A percentile compares a stretch with the other conserved stretches of the same genome.
These are phyloP conservation scores for Setomelanomma holmii DNA, from an alignment of 2,329 filamentous ascomycete species.

Conservation along the genomic window DNA sequence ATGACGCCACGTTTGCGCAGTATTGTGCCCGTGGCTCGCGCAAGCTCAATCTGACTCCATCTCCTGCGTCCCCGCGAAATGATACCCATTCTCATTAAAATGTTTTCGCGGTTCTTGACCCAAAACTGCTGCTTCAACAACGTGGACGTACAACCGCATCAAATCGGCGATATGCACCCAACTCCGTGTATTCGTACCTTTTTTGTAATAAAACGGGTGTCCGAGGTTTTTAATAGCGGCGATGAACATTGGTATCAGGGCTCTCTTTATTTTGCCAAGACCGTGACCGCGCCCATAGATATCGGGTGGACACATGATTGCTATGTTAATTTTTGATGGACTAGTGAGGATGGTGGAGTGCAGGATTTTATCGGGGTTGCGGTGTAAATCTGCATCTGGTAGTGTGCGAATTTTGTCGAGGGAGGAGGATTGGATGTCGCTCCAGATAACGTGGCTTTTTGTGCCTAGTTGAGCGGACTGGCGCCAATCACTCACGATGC, in stretches of 20 bases:
- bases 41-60: conserved; percentile 36
- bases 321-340: conserved; percentile 50
- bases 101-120: conserved; percentile 48
- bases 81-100: conserved; percentile 63
- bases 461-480: conserved; percentile 38
- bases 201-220: conserved; percentile 59
- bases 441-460: conserved; percentile 56
- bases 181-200: conserved; percentile 63
- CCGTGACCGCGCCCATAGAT: conserved; percentile 69
- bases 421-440: conserved; percentile 56
- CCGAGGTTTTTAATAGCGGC: conserved; percentile 46
- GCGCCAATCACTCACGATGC: conserved; percentile 58
- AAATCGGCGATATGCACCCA: conserved; percentile 67
- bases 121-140: conserved; percentile 62
- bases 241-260: conserved; percentile 52
- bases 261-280: conserved; percentile 53
- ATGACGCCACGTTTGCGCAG: conserved; percentile 35
- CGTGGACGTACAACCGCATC: conserved; percentile 58
- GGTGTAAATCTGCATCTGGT: conserved; percentile 65
- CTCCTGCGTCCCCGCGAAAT: conserved; percentile 54
- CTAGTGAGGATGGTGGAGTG: conserved; percentile 53
- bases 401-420: conserved; percentile 61
- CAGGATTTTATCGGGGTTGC: conserved; percentile 73
- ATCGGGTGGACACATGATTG: conserved; percentile 68
- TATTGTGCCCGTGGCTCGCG: conserved; percentile 28